Base-by-base conservation (phyloP, 2,329 filamentous ascomycete species). In the Fusarium sp. region DNA sequence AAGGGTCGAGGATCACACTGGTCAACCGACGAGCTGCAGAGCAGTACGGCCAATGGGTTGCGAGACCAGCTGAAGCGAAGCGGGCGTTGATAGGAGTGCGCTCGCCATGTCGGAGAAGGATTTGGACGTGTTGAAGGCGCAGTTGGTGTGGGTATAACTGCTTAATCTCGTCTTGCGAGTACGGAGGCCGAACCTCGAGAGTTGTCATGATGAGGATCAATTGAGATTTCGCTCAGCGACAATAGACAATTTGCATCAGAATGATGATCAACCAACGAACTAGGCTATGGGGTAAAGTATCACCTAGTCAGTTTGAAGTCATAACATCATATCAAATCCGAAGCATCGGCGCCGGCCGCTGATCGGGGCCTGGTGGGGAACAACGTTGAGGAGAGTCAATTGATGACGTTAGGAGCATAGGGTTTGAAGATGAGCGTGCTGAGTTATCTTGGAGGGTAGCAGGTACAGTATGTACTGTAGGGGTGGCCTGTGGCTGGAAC, bases 1-100 rank as follows among this genome's bases (percentile, higher is more conserved):
- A 68, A 59, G 82, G 79, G 60, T 84, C 80, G 37, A 88, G 82
- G 32, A 88, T 79, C 67, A 80, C 82, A 30, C 82, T 81, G 65
- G 81, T 88, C 77, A 98, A 86, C 71, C 91, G 90, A 63, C 89
- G 87, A 23, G 92, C 92, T 58, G 90, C 88, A 70, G 88, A 87
- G 82, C 96, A 99, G 81, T 98, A 98, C 3, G 96, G 93, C 96
- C 96, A 99, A 80, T 89, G 90, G 51, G 86, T 78, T 45, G 82
- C 78, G n/a, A 91, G 84, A 13, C 89, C 89, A 49, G 88, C 87
- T 82, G 95, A 96, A 77, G 92, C 88, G 79, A 99, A 98, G 41
- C 96, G 91, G n/a, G 92, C 87, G 61, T 89, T 92, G 28, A 98
- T 92, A 28, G 95, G 95, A 10, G 91, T 95, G 61, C 95, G 90